Conservation (phyloP, 2,329 filamentous ascomycete species). For the Ceratocystis papillata region DNA sequence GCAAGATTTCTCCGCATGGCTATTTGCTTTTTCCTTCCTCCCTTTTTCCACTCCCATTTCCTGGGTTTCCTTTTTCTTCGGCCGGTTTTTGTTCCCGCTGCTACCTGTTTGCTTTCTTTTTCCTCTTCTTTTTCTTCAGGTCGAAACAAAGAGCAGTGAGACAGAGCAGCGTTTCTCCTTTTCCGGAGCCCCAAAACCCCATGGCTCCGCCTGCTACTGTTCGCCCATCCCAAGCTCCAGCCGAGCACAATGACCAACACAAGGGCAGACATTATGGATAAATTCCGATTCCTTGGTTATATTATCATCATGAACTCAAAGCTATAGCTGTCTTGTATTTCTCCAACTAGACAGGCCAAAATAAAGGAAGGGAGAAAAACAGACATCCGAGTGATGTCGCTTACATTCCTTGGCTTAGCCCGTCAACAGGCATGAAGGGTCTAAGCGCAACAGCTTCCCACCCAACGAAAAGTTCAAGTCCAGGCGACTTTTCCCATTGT, state of each 20-base stretch:
- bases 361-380: not conserved
- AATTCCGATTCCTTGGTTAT: not conserved
- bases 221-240: too few relatives aligned
- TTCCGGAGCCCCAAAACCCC: not conserved
- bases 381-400: not conserved
- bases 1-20: too few relatives aligned
- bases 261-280: not conserved
- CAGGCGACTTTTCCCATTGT: not conserved
- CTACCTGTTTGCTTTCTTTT: not conserved
- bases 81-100: not conserved
- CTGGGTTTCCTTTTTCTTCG: not conserved
- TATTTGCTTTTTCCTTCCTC: not conserved
- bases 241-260: too few relatives aligned
- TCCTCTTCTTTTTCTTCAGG: slow-evolving; percentile 1
- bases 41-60: not conserved
- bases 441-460: not conserved
- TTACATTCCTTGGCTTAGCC: not conserved
- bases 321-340: not conserved
- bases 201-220: not conserved
- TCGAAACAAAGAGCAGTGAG: not conserved
- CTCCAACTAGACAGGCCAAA: not conserved
- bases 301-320: not conserved
- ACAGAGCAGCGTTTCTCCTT: too few relatives aligned
- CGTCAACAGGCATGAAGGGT: not conserved
- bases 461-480: not conserved